phyloP scores from a whole-genome alignment of 352 stramenopile genomes.

The Globisporangium carolinianum region DNA sequence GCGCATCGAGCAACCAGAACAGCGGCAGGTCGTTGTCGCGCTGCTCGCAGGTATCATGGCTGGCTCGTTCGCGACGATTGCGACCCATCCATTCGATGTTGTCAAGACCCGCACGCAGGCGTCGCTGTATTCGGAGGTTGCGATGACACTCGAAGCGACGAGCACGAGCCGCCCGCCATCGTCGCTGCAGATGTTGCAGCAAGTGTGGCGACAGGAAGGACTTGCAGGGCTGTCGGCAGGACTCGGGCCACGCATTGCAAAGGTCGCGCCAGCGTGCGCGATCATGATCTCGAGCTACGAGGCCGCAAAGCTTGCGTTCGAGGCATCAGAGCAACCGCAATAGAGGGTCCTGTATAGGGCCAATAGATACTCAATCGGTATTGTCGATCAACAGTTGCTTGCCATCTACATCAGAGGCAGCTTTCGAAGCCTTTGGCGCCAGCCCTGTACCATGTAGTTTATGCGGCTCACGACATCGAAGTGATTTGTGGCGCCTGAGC shows the following conservation, averaged over 20 bases:
- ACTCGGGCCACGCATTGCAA: conserved; percentile 48
- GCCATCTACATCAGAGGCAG: neutral
- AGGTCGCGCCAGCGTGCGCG: conserved; percentile 67
- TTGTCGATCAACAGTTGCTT: neutral
- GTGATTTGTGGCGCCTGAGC: too few species aligned
- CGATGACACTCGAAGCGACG: conserved; percentile 3
- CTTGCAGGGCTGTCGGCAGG: conserved; percentile 35
- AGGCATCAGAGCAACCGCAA: conserved; percentile 11
- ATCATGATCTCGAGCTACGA: conserved; percentile 82
- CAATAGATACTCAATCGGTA: neutral
- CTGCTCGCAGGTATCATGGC: conserved; percentile 81
- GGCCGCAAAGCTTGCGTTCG: conserved; percentile 52
- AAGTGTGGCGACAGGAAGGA: conserved; percentile 42
- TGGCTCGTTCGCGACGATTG: conserved; percentile 79
- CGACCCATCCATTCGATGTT: conserved; percentile 94
- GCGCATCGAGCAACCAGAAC: conserved; percentile 21
- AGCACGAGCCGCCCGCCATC: conserved; percentile 7
- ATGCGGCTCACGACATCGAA: too few species aligned
- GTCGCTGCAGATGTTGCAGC: conserved; percentile 34
- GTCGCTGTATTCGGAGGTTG: conserved; percentile 32
- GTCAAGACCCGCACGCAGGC: conserved; percentile 90
- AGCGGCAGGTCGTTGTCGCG: conserved; percentile 41
- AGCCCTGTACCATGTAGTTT: too few species aligned
- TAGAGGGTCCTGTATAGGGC: neutral
- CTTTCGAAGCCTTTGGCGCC: too few species aligned